phyloP scores from a whole-genome alignment of 2,329 filamentous ascomycete species.

The Aspergillus sp. region DNA sequence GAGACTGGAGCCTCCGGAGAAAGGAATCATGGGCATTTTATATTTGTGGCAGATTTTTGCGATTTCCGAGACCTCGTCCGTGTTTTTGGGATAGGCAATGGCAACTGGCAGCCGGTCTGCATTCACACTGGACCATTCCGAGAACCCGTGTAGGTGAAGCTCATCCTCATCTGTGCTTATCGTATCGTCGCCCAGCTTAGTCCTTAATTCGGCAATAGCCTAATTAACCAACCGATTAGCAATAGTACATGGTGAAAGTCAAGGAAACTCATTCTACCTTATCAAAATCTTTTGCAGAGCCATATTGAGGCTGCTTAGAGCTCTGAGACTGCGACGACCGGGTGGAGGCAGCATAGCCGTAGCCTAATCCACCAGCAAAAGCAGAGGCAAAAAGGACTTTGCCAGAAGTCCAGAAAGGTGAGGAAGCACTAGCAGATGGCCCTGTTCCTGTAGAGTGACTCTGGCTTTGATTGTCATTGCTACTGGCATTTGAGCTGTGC shows the following conservation, averaged over 20 bases:
- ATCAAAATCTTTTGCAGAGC: slow-evolving; percentile 32
- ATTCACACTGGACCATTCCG: slow-evolving; percentile 68
- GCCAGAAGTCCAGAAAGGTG: slow-evolving; percentile 41
- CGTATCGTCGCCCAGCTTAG: slow-evolving; percentile 51
- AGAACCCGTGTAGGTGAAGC: slow-evolving; percentile 61
- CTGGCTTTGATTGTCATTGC: slow-evolving; percentile 3
- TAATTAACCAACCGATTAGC: slow-evolving; percentile 19
- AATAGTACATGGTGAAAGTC: not conserved
- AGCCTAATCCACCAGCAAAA: slow-evolving; percentile 49
- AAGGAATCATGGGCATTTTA: slow-evolving; percentile 78
- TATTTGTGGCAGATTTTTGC: slow-evolving; percentile 72
- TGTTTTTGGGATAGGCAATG: slow-evolving; percentile 60
- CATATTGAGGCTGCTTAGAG: slow-evolving; percentile 30
- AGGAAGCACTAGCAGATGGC: slow-evolving; percentile 7
- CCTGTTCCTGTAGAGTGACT: slow-evolving; percentile 9
- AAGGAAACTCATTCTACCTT: slow-evolving; percentile 22
- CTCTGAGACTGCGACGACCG: slow-evolving; percentile 11
- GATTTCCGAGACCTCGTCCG: slow-evolving; percentile 60
- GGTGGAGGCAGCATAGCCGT: slow-evolving; percentile 45
- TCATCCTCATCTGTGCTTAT: slow-evolving; percentile 63
- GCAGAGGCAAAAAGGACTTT: slow-evolving; percentile 46
- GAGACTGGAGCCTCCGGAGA: slow-evolving; percentile 78
- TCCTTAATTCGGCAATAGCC: slow-evolving; percentile 54
- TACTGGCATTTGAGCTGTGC: slow-evolving; percentile 11
- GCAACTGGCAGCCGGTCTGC: slow-evolving; percentile 59